Percentiles rank a stretch among this genome's conserved stretches.
These are phyloP conservation scores for Kwoniella sp. DNA, from an alignment of 768 basidiomycete species.

Conservation along the genomic window DNA sequence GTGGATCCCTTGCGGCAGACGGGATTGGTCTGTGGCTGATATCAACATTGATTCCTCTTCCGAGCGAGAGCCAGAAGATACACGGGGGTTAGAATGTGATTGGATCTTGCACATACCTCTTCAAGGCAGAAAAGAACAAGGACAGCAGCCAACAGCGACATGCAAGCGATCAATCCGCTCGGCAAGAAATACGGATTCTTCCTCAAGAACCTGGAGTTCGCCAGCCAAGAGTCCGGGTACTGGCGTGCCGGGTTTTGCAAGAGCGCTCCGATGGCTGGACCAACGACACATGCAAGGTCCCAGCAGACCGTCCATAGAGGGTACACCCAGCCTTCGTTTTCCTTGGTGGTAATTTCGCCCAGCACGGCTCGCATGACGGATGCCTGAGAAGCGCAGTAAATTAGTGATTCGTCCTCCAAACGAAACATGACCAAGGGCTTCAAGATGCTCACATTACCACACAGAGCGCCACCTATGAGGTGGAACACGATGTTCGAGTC, in stretches of 20 bases:
- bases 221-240: slow-evolving; percentile 13
- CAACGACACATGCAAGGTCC: slow-evolving; percentile 32
- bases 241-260: slow-evolving; percentile 19
- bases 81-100: neutral
- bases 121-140: slow-evolving; percentile 29
- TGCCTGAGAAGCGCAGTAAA: slow-evolving; percentile 9
- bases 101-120: slow-evolving; percentile 31
- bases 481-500: too few species aligned
- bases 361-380: slow-evolving; percentile 35
- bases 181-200: slow-evolving; percentile 12
- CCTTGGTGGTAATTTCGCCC: slow-evolving; percentile 32
- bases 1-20: neutral
- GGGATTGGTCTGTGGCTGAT: neutral
- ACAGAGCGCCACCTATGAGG: neutral
- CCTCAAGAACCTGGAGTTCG: neutral
- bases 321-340: slow-evolving; percentile 33
- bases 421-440: neutral
- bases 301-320: slow-evolving; percentile 33
- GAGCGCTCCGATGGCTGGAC: slow-evolving; percentile 27
- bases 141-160: slow-evolving; percentile 7
- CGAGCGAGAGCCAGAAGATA: neutral
- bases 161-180: neutral
- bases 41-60: neutral
- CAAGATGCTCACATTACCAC: slow-evolving; percentile 2
- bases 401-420: neutral